These are phyloP conservation scores for Chaetoscypha palmicola DNA, from an alignment of 2,329 filamentous ascomycete species.

Conservation along the genomic window DNA sequence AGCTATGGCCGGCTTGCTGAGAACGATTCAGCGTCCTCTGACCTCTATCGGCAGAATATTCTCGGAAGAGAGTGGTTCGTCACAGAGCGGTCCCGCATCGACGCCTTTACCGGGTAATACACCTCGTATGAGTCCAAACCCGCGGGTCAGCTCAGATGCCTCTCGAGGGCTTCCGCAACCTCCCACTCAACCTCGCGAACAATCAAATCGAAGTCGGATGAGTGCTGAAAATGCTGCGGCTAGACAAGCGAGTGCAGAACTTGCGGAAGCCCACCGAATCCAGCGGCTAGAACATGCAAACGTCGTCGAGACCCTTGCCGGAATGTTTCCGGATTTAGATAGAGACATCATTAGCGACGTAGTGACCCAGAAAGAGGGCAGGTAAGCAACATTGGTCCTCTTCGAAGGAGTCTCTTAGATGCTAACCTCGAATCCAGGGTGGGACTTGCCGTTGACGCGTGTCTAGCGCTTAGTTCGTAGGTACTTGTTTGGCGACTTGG, in stretches of 20 bases:
- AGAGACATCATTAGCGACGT: conserved; percentile 94
- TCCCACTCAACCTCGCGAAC: conserved; percentile 15
- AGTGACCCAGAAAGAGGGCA: conserved; percentile 88
- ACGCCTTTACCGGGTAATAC: conserved; percentile 42
- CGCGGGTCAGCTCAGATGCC: conserved; percentile 23
- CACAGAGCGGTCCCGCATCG: conserved; percentile 32
- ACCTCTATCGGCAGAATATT: conserved; percentile 94
- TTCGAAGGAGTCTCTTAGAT: no score
- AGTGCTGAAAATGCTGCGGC: conserved; percentile 83
- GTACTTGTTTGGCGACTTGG: not conserved
- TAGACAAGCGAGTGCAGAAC: conserved; percentile 82
- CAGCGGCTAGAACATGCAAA: conserved; percentile 80
- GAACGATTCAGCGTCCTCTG: conserved; percentile 85
- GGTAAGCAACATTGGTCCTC: conserved; percentile 63
- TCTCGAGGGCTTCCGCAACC: conserved; percentile 20
- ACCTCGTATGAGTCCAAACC: conserved; percentile 27
- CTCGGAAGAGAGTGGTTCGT: conserved; percentile 53
- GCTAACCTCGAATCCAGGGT: conserved; percentile 52
- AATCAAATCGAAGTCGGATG: conserved; percentile 31
- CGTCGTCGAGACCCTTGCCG: conserved; percentile 85
- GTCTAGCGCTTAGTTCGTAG: conserved; percentile 54
- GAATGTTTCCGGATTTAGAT: conserved; percentile 96
- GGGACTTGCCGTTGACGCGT: conserved; percentile 78
- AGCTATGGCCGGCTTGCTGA: conserved; percentile 75
- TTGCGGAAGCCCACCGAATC: conserved; percentile 77